phyloP scores from a whole-genome alignment of 495 filamentous ascomycete genomes.

The Talaromyces thailandensis region DNA sequence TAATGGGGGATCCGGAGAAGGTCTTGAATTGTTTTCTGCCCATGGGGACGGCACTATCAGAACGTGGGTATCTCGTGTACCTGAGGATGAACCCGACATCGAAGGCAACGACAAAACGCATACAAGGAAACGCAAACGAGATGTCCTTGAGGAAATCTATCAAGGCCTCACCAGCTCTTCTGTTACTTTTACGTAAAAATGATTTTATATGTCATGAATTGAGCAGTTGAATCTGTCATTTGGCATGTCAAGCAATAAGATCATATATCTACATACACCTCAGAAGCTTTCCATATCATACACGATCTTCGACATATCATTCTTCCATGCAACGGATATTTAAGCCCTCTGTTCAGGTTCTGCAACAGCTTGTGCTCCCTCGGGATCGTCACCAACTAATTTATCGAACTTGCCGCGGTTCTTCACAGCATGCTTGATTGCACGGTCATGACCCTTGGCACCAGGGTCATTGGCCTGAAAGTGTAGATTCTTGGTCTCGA shows the following conservation, averaged over 20 bases:
- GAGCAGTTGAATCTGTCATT: not conserved
- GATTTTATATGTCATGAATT: not conserved
- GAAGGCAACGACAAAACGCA: slow-evolving; percentile 28
- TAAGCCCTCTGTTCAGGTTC: slow-evolving; percentile 7
- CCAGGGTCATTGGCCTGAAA: slow-evolving; percentile 24
- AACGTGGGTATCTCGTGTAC: slow-evolving; percentile 45
- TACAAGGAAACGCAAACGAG: slow-evolving; percentile 41
- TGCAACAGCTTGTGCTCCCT: not conserved
- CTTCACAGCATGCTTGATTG: slow-evolving; percentile 29
- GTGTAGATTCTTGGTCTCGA: slow-evolving; percentile 39
- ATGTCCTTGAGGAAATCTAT: slow-evolving; percentile 40
- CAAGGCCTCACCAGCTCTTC: slow-evolving; percentile 25
- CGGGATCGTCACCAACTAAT: not conserved
- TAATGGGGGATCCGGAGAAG: slow-evolving; percentile 34
- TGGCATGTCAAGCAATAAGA: not conserved
- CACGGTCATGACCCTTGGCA: slow-evolving; percentile 25
- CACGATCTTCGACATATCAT: not conserved
- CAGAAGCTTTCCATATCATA: not conserved
- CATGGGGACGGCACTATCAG: slow-evolving; percentile 44
- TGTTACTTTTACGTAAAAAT: slow-evolving; percentile 17
- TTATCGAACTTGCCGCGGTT: not conserved
- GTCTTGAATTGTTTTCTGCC: slow-evolving; percentile 41
- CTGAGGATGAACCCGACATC: slow-evolving; percentile 43
- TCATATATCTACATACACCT: not conserved
- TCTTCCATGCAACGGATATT: not conserved